phyloP scores from a whole-genome alignment of 1,284 basidiomycete species.

The Naganishia sp. region DNA sequence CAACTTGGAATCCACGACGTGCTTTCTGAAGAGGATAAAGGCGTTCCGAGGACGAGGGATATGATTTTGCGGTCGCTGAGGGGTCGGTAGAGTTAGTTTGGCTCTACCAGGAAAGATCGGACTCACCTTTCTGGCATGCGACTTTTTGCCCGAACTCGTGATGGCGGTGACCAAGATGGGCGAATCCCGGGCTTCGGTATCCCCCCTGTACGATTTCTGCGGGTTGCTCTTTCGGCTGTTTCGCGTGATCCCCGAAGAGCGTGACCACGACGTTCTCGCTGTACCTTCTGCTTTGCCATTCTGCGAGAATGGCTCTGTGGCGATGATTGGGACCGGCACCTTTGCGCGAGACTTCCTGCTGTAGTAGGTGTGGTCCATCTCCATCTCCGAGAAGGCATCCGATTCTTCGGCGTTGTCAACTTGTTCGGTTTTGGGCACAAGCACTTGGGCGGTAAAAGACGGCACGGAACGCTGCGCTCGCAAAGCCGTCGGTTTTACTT shows the following conservation, averaged over 20 bases:
- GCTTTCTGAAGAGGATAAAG: conserved; percentile 90
- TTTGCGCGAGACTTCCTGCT: conserved; percentile 2
- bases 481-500: neutral
- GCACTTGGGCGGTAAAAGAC: neutral
- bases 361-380: neutral
- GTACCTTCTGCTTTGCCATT: neutral
- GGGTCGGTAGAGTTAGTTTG: neutral
- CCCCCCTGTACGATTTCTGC: neutral
- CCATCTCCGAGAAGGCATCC: neutral
- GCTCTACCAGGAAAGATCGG: neutral
- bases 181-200: conserved; percentile 13
- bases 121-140: conserved; percentile 48
- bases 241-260: neutral
- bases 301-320: neutral
- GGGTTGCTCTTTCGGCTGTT: neutral
- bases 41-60: conserved; percentile 91
- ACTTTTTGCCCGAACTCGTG: conserved; percentile 33
- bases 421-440: neutral
- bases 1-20: conserved; percentile 75
- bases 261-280: neutral
- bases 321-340: neutral
- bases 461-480: neutral
- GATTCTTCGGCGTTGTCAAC: conserved; percentile 2
- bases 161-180: conserved; percentile 33
- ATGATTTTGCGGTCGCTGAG: conserved; percentile 61